phyloP scores from a whole-genome alignment of 228 moss, liverwort and hornwort genomes.

The Sphagnum fallax region DNA sequence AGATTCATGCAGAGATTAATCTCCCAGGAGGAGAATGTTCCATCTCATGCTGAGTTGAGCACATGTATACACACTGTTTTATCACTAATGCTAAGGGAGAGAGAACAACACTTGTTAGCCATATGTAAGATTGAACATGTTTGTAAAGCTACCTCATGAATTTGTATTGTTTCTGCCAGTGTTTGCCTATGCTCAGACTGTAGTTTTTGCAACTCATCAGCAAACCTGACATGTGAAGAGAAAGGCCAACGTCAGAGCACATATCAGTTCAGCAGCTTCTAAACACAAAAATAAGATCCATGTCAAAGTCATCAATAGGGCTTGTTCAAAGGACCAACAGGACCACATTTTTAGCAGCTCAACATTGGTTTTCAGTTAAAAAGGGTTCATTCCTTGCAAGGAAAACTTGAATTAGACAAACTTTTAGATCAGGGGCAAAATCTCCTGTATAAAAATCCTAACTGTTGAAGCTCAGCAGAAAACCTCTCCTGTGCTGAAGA shows the following conservation, averaged over 20 bases:
- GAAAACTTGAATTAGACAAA: too few relatives aligned
- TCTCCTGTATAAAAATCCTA: slow-evolving; percentile 2
- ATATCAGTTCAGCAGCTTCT: too few relatives aligned
- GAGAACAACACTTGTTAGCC: neutral
- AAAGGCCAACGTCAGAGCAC: neutral
- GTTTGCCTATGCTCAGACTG: slow-evolving; percentile 13
- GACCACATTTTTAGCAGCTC: too few relatives aligned
- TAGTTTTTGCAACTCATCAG: slow-evolving; percentile 29
- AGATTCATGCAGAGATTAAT: neutral
- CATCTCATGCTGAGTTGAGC: too few relatives aligned
- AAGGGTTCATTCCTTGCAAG: too few relatives aligned
- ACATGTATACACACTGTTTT: neutral
- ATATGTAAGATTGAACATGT: neutral
- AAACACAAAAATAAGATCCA: too few relatives aligned
- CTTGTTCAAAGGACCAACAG: too few relatives aligned
- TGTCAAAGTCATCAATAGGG: too few relatives aligned
- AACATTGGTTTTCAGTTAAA: too few relatives aligned
- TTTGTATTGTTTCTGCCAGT: slow-evolving; percentile 11
- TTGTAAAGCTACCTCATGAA: slow-evolving; percentile 14
- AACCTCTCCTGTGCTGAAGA: slow-evolving; percentile 6
- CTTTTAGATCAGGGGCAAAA: too few relatives aligned
- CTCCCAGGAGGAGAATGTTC: too few relatives aligned
- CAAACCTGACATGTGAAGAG: slow-evolving; percentile 21
- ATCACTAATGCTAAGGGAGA: neutral
- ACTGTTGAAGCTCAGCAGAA: slow-evolving; percentile 12